phyloP scores from a whole-genome alignment of 2,329 filamentous ascomycete species.

The Trichoderma polysporum region DNA sequence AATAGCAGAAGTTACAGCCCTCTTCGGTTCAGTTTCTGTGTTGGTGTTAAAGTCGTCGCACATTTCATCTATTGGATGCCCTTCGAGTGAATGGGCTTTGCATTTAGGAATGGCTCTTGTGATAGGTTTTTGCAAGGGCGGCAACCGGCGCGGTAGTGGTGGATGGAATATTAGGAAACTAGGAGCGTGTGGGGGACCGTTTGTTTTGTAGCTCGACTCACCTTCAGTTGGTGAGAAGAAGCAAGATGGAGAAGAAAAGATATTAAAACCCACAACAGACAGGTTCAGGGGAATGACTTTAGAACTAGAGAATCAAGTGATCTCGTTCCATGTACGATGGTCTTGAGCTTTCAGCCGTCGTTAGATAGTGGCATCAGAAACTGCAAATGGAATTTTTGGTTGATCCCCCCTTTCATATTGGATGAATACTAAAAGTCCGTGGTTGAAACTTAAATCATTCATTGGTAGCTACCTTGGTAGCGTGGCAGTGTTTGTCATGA shows the following conservation, averaged over 20 bases:
- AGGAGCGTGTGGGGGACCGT: constrained; percentile 32
- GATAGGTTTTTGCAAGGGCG: constrained; percentile 10
- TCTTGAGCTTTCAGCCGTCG: constrained; percentile 2
- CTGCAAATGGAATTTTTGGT: constrained; percentile 17
- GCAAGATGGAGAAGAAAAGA: not conserved
- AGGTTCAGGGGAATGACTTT: constrained; percentile 1
- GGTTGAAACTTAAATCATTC: too few species aligned
- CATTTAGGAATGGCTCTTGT: constrained; percentile 19
- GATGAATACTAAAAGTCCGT: not conserved
- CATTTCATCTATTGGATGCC: constrained; percentile 31
- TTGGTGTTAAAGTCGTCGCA: constrained; percentile 25
- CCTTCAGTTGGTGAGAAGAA: not conserved
- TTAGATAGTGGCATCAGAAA: constrained; percentile 17
- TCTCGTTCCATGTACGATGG: constrained; percentile 25
- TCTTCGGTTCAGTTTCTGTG: constrained; percentile 16
- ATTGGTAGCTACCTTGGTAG: too few species aligned
- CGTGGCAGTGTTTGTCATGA: too few species aligned
- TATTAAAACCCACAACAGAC: not conserved
- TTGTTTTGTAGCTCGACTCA: constrained; percentile 23
- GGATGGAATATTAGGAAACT: constrained; percentile 26
- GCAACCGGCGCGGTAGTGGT: constrained; percentile 21
- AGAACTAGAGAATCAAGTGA: constrained; percentile 38
- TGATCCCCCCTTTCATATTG: not conserved
- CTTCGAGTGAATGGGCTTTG: constrained; percentile 38
- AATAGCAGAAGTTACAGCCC: constrained; percentile 20